Evolutionary conservation across 208 protist species (phyloP).

Genomic region (Trypanosoma scelopori): DNA sequence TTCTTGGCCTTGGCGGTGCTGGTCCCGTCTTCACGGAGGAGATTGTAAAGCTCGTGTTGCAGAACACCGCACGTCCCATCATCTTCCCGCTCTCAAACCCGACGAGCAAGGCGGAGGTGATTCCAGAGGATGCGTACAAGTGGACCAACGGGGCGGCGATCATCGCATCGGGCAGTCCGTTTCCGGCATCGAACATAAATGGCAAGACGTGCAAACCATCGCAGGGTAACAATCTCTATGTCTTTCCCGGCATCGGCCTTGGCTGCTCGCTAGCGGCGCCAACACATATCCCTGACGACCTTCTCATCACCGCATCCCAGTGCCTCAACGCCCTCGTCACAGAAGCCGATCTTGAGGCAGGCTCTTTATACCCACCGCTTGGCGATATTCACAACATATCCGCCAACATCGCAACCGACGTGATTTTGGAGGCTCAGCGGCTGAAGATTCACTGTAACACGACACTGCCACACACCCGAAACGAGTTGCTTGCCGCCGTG

Average conservation of each 20-base stretch:
- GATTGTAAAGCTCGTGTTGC: conserved; percentile 79
- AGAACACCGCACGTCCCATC: conserved; percentile 87
- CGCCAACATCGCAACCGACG: conserved; percentile 40
- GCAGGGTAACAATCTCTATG: conserved; percentile 98
- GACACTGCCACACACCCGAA: conserved; percentile 34
- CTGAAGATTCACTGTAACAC: conserved; percentile 52
- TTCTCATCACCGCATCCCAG: conserved; percentile 78
- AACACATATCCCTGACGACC: conserved; percentile 84
- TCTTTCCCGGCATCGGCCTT: conserved; percentile 95
- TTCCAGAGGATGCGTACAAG: conserved; percentile 92
- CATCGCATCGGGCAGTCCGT: conserved; percentile 96
- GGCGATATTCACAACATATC: conserved; percentile 43
- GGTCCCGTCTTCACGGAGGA: conserved; percentile 94
- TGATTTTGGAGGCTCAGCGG: conserved; percentile 44
- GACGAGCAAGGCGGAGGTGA: conserved; percentile 87
- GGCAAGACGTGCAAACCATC: conserved; percentile 80
- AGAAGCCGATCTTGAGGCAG: conserved; percentile 18
- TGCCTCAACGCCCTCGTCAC: conserved; percentile 58
- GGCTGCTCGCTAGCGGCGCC: conserved; percentile 74
- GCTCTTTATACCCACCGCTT: conserved; percentile 60
- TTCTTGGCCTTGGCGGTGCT: conserved; percentile 94
- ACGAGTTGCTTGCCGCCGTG: conserved; percentile 38
- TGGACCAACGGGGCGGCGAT: conserved; percentile 93
- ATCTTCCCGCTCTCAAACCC: conserved; percentile 97
- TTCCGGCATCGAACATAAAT: conserved; percentile 82